Evolutionary conservation across 1,284 basidiomycete genomes (phyloP), one percentile per base, ranked within the genome.

Genomic region (Cryptococcus sp.): DNA sequence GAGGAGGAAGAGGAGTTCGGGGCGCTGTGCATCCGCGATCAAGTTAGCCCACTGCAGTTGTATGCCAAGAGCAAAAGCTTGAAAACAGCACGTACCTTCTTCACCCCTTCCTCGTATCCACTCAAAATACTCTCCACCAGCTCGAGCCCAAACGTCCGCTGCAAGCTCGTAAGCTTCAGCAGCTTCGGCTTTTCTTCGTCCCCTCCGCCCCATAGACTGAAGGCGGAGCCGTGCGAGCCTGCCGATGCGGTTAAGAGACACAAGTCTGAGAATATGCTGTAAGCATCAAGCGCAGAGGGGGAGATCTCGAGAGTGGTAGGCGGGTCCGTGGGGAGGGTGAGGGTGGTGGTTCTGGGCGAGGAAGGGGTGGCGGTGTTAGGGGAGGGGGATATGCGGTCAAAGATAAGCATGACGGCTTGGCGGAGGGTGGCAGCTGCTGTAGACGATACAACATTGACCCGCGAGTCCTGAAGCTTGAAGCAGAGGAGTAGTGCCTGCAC

Each of bases 361-460:
- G 42, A 18, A 20, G 58, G 57, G 15, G 46, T 44, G 5, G 53
- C 45, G 35, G 59, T 15, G 43, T 39, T 33, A 16, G 55, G 57
- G 12, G 40, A 23, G 7, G 54, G 33, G 4, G 63, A 66, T 69
- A 98, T 88, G 69, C 96, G 94, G 78, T 98, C 95, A 50, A 98
- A 91, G 13, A 98, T 87, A 64, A 96, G 90, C 93, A 98, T 98
- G 53, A 98, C 91, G 1, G 96, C 83, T 74, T 98, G 95, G 1
- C 95, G 87, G 7, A 98, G 82, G 0, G 94, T 98, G 0, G 96
- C 95, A 0, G 94, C 94, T 0, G 95, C 96, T 1, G 95, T 98
- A 0, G 92, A 96, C 3, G 92, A 95, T 6, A 98, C 95, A 33
- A 98, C 95, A 0, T 89, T 88, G 23, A 96, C 96, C 59, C 90